Evolutionary conservation across 768 basidiomycete genomes (phyloP), one percentile per base, ranked within the genome.

Genomic region (Leccinellum rugosiceps): DNA sequence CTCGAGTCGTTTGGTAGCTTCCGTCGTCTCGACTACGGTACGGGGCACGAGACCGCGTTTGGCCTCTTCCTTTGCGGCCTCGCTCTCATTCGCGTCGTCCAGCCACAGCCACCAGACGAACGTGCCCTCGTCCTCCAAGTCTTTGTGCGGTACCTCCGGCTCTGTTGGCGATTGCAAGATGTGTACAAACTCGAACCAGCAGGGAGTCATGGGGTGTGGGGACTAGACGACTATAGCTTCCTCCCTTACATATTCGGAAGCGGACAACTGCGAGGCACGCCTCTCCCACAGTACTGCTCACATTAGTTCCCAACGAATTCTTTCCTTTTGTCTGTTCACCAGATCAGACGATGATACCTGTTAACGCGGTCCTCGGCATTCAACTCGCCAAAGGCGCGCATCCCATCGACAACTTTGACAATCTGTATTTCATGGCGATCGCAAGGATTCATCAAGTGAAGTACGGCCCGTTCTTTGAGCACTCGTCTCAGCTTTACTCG

Each of bases 161-260:
- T 98, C 32, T 90, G 88, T 60, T 94, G 92, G 84, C 81, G 80
- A 56, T 78, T 98, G 15, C 94, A 98, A 69, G 90, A 94, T 60
- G 81, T 83, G 31, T 99, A 98, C 71, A 84, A 79, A 50, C 84
- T 99, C 10, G 96, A 98, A 72, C 94, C 95, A 6, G 97, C 97
- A 3, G 97, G 97, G 8, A 95, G 92, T 60, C 95, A 98, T 68
- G 97, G 97, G 4, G 96, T 98, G 1, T 99, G 96, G 97, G 97
- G 95, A 2, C 75, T 98, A 35, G 95, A 98, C 66, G 95, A 97
- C 69, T 96, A 88, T 53, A 82, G 79, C 52, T 95, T 96, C 73
- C 79, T 98, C 45, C 86, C 89, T 3, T 97, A 96, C 66, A 80
- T 94, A 10, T 94, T 94, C 68, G 95, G 94, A 10, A 92, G 92